Evolutionary conservation across 306 rosid species (phyloP).

Genomic region (Rubus idaeus): DNA sequence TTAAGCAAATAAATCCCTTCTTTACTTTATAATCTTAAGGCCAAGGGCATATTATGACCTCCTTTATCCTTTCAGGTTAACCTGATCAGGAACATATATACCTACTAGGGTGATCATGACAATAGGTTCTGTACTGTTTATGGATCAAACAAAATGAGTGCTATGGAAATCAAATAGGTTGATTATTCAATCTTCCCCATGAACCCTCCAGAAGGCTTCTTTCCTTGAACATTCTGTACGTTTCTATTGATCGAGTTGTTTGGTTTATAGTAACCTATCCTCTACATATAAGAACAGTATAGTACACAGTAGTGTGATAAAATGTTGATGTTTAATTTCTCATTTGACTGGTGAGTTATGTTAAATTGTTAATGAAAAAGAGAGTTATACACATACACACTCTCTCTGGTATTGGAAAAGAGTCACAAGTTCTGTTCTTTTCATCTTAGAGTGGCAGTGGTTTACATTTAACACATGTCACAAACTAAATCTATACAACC

Average conservation of each 20-base stretch:
- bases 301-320: neutral
- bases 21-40: neutral
- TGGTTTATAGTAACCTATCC: neutral
- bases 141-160: neutral
- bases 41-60: neutral
- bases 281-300: neutral
- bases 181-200: neutral
- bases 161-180: neutral
- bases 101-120: conserved; percentile 1
- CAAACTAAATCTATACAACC: neutral
- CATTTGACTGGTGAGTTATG: neutral
- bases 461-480: neutral
- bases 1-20: neutral
- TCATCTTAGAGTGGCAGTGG: neutral
- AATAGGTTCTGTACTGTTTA: neutral
- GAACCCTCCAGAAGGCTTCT: neutral
- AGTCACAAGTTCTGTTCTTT: neutral
- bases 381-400: neutral
- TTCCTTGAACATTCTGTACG: neutral
- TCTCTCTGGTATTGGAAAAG: neutral
- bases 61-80: neutral
- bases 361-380: neutral
- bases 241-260: neutral
- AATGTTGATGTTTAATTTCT: neutral
- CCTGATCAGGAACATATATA: neutral